Conservation (phyloP, 352 stramenopile genomes). For the Salisapilia sapeloensis region DNA sequence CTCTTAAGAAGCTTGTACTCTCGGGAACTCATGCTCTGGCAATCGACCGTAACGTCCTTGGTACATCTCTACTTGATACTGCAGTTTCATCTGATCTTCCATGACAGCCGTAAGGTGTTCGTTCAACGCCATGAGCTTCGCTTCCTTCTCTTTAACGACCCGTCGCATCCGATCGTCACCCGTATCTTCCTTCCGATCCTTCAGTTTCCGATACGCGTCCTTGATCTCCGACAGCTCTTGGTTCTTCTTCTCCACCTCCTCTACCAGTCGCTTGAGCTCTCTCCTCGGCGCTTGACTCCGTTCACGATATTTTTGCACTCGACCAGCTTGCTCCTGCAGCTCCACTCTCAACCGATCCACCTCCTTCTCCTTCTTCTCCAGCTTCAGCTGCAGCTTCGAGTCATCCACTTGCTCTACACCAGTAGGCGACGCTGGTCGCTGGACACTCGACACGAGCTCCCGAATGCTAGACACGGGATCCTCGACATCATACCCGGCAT, state of each 20-base stretch:
- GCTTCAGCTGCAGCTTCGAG: conserved; percentile 21
- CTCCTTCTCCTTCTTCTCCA: conserved; percentile 31
- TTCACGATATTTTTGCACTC: conserved; percentile 4
- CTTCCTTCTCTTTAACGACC: conserved; percentile 35
- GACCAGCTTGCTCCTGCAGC: conserved; percentile 1
- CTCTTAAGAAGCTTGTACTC: background rate
- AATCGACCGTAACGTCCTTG: conserved; percentile 15
- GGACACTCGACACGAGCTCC: too few species aligned
- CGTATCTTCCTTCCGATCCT: conserved; percentile 30
- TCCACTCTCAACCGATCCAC: conserved; percentile 19
- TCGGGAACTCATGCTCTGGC: conserved; percentile 1
- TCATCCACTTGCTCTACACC: too few species aligned
- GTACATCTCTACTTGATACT: conserved; percentile 58
- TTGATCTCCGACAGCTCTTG: conserved; percentile 3
- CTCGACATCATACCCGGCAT: too few species aligned
- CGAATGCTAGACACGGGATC: too few species aligned
- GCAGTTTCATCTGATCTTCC: conserved; percentile 51
- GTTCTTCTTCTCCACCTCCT: conserved; percentile 3
- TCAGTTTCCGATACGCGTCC: conserved; percentile 18
- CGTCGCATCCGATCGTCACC: background rate
- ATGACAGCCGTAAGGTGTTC: conserved; percentile 76
- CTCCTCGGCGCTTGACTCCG: too few species aligned
- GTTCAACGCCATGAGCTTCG: conserved; percentile 72
- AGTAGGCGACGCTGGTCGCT: too few species aligned
- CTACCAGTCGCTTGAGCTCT: conserved; percentile 8